Conservation (phyloP, 148 eudicot species). For the Camellia sinensis region DNA sequence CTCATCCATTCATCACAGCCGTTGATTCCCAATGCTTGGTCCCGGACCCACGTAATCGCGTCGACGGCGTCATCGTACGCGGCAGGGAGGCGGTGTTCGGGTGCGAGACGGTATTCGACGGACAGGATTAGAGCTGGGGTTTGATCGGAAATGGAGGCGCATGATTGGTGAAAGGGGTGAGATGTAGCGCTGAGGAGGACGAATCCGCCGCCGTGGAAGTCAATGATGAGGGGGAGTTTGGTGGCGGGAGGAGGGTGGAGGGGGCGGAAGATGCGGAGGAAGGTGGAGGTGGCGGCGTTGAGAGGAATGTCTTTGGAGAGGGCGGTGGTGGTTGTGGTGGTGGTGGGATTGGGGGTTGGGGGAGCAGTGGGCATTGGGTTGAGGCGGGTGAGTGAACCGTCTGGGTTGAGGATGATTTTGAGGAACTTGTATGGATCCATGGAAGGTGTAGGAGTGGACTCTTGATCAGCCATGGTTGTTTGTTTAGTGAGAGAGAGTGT, state of each 20-base stretch:
- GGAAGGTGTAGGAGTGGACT: not conserved
- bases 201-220: conserved; percentile 86
- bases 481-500: not conserved
- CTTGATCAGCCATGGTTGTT: conserved; percentile 14
- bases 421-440: conserved; percentile 68
- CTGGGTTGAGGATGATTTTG: conserved; percentile 57
- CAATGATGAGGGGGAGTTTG: conserved; percentile 58
- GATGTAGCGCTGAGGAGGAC: conserved; percentile 59
- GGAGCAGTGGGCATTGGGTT: conserved; percentile 26
- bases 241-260: conserved; percentile 13
- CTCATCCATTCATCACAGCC: conserved; percentile 63
- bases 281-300: conserved; percentile 47
- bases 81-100: conserved; percentile 79
- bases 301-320: conserved; percentile 68
- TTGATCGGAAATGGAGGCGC: conserved; percentile 32
- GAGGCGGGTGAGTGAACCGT: conserved; percentile 59
- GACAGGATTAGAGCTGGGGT: conserved; percentile 61
- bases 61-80: conserved; percentile 86
- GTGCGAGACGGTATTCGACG: conserved; percentile 76
- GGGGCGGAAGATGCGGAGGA: conserved; percentile 70
- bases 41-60: conserved; percentile 60
- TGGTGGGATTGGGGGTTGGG: conserved; percentile 17
- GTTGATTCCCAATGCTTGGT: conserved; percentile 37
- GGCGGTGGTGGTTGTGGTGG: not conserved
- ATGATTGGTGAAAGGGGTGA: conserved; percentile 44